Evolutionary conservation across 495 filamentous ascomycete genomes (phyloP).

Genomic region (Lasiosphaeria hispida): DNA sequence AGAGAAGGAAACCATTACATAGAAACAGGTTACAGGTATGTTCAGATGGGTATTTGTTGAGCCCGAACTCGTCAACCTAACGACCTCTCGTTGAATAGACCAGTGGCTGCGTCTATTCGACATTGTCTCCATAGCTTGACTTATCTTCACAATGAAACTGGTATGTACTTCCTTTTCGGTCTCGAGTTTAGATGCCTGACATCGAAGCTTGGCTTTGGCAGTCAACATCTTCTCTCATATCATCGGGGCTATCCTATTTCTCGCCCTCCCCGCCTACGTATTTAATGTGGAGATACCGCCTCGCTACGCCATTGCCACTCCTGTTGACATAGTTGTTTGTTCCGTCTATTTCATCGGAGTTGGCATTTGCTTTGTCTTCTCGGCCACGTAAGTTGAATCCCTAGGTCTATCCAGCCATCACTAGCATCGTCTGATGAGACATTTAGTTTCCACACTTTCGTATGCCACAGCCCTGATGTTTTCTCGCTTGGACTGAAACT

Average conservation of each 20-base stretch:
- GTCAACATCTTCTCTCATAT: slow-evolving; percentile 55
- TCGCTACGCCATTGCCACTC: slow-evolving; percentile 30
- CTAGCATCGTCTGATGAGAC: background rate
- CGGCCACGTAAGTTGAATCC: slow-evolving; percentile 34
- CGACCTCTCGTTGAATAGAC: background rate
- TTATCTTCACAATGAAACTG: slow-evolving; percentile 49
- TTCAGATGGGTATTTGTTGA: too few species aligned
- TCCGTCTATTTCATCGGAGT: slow-evolving; percentile 49
- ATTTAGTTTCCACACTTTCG: slow-evolving; percentile 47
- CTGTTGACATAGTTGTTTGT: slow-evolving; percentile 44
- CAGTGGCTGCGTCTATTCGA: slow-evolving; percentile 21
- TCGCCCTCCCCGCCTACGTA: slow-evolving; percentile 37
- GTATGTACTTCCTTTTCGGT: slow-evolving; percentile 12
- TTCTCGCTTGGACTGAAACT: slow-evolving; percentile 42
- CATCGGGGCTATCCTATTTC: slow-evolving; percentile 47
- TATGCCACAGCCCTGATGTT: slow-evolving; percentile 44
- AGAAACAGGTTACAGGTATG: background rate
- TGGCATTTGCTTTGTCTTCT: slow-evolving; percentile 51
- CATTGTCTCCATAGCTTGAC: slow-evolving; percentile 37
- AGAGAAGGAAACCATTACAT: slow-evolving; percentile 11
- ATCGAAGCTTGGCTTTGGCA: slow-evolving; percentile 8
- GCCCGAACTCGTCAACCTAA: background rate
- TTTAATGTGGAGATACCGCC: slow-evolving; percentile 33
- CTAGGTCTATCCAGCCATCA: background rate
- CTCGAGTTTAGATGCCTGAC: background rate